phyloP scores from a whole-genome alignment of 2,329 filamentous ascomycete species.

The Fusarium floridanum region DNA sequence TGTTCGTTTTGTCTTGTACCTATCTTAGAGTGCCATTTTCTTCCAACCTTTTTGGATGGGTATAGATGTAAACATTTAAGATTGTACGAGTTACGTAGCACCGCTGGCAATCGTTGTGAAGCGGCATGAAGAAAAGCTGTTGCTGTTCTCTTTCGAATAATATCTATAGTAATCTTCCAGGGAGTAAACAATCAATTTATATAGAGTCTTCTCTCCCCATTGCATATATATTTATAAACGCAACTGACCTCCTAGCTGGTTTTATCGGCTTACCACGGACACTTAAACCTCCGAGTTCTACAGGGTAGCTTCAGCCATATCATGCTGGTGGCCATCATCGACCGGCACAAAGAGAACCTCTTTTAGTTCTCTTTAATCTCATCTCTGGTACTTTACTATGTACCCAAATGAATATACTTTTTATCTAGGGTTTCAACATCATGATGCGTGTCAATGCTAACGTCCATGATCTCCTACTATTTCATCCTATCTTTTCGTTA shows the following conservation, averaged over 20 bases:
- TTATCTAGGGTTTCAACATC: not conserved
- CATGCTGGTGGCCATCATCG: too few species aligned
- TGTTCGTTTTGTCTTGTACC: not conserved
- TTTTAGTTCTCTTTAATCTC: too few species aligned
- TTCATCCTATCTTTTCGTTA: not conserved
- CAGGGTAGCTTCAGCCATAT: not conserved
- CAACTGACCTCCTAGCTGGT: too few species aligned
- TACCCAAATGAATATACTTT: not conserved
- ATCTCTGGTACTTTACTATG: not conserved
- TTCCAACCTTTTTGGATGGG: too few species aligned
- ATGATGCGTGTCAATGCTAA: not conserved
- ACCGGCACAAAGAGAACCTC: too few species aligned
- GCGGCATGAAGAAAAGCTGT: not conserved
- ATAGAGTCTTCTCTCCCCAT: too few species aligned
- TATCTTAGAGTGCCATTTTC: not conserved
- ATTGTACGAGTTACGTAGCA: too few species aligned
- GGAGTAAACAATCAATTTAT: too few species aligned
- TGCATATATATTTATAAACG: too few species aligned
- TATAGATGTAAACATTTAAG: fast-evolving
- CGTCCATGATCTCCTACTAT: not conserved
- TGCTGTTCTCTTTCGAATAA: not conserved
- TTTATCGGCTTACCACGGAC: too few species aligned
- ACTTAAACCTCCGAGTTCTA: not conserved
- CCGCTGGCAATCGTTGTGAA: not conserved
- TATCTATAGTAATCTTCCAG: too few species aligned